phyloP scores from a whole-genome alignment of 1,284 basidiomycete genomes.

The Cutaneotrichosporon curvatum region DNA sequence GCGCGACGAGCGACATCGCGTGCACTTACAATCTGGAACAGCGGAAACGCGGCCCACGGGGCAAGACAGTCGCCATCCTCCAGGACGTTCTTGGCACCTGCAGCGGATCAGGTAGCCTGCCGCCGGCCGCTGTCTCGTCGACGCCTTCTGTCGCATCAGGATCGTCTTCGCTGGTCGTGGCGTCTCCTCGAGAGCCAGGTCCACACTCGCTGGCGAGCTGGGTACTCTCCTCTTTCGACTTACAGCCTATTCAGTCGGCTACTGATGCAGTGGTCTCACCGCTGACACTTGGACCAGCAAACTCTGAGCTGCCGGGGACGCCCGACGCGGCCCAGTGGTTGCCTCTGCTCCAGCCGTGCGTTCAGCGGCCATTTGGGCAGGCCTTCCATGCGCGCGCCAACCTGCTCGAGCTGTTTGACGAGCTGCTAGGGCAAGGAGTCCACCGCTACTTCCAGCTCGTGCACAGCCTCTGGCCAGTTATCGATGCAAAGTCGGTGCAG shows the following conservation, averaged over 20 bases:
- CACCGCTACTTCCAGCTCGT: not conserved
- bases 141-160: too few species aligned
- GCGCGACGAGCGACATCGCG: not conserved
- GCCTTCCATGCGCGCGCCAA: not conserved
- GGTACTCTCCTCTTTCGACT: too few species aligned
- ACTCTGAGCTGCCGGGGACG: too few species aligned
- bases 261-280: not conserved
- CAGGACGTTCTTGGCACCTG: not conserved
- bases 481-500: not conserved
- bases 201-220: not conserved
- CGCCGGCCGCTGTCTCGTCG: too few species aligned
- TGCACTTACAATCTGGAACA: not conserved
- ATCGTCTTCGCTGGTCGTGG: too few species aligned
- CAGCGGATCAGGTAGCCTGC: not conserved
- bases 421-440: not conserved
- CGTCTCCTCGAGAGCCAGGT: not conserved
- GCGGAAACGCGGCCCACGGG: not conserved
- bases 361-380: conserved; percentile 1
- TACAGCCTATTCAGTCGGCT: not conserved
- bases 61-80: not conserved
- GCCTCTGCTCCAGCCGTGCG: not conserved
- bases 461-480: not conserved
- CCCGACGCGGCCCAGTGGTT: not conserved
- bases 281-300: not conserved
- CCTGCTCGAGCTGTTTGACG: not conserved